A percentile compares a stretch with the other conserved stretches of the same genome.
Evolutionary conservation across 2,329 filamentous ascomycete species (phyloP).

Genomic region (Colletotrichum costaricense): DNA sequence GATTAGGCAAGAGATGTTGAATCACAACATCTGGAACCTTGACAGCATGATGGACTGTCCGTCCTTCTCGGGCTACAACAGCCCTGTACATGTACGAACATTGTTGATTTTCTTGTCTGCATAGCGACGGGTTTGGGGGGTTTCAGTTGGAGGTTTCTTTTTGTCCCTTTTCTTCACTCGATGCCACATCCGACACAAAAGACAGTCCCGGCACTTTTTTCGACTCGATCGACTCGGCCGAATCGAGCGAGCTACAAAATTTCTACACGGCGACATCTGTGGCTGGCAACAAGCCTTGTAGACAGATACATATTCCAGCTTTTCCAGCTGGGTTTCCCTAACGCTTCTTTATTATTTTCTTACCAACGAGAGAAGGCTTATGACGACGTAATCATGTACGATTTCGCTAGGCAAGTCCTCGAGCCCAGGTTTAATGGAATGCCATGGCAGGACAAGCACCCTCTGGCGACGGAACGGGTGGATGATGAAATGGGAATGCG

Average conservation of each 20-base stretch:
- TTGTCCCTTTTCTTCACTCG: conserved; percentile 14
- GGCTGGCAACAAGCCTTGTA: conserved; percentile 4
- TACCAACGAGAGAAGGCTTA: conserved; percentile 2
- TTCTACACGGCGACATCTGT: neutral
- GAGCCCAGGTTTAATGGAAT: neutral
- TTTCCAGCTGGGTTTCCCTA: neutral
- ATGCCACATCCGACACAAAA: conserved; percentile 33
- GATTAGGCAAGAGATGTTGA: neutral
- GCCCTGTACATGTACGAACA: conserved; percentile 39
- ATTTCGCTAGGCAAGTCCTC: neutral
- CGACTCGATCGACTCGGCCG: conserved; percentile 6
- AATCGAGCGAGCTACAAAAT: neutral
- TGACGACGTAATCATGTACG: conserved; percentile 18
- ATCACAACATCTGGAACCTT: neutral
- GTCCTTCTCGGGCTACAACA: neutral
- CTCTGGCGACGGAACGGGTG: conserved; percentile 9
- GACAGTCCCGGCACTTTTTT: conserved; percentile 7
- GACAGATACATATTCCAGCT: neutral
- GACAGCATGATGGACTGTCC: neutral
- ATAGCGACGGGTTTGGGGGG: conserved; percentile 38
- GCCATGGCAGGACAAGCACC: neutral
- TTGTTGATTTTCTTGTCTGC: conserved; percentile 37
- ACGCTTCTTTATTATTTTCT: conserved; percentile 17
- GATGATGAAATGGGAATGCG: conserved; percentile 19
- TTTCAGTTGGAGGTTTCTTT: neutral